These are phyloP conservation scores for Aureobasidium sp. DNA, from an alignment of 2,329 filamentous ascomycete species.

Conservation along the genomic window DNA sequence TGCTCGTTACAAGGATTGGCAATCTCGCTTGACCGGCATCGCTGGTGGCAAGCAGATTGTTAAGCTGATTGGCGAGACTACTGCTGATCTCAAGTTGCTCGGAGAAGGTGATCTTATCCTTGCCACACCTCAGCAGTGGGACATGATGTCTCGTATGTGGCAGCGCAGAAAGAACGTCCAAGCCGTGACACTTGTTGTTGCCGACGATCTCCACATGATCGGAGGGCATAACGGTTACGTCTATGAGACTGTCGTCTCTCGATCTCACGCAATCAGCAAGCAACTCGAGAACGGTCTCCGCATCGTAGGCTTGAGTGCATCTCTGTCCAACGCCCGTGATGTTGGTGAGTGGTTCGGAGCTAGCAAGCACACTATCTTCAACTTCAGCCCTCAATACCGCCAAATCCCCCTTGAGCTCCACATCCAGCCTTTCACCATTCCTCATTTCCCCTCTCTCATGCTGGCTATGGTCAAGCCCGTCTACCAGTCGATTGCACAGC, in stretches of 20 bases:
- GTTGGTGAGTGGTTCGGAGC: slow-evolving; percentile 97
- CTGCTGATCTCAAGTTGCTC: slow-evolving; percentile 79
- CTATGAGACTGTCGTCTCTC: slow-evolving; percentile 94
- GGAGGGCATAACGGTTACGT: slow-evolving; percentile 79
- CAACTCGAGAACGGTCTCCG: slow-evolving; percentile 79
- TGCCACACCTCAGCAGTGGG: slow-evolving; percentile 91
- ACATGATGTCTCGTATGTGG: slow-evolving; percentile 92
- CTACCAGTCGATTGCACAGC: slow-evolving; percentile 78
- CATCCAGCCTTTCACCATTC: slow-evolving; percentile 89
- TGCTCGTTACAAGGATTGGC: slow-evolving; percentile 73
- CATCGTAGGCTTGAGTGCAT: slow-evolving; percentile 83
- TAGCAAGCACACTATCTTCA: slow-evolving; percentile 96
- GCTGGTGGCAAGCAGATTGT: slow-evolving; percentile 81
- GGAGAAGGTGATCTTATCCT: slow-evolving; percentile 83
- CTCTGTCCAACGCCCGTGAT: slow-evolving; percentile 84
- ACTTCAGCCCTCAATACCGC: slow-evolving; percentile 89
- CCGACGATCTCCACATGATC: slow-evolving; percentile 89
- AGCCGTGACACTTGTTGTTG: slow-evolving; percentile 81
- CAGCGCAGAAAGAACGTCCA: slow-evolving; percentile 93
- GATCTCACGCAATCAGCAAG: slow-evolving; percentile 91
- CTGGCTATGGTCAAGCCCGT: slow-evolving; percentile 95
- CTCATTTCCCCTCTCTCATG: slow-evolving; percentile 97
- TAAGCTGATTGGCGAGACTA: slow-evolving; percentile 88
- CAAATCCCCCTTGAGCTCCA: slow-evolving; percentile 86
- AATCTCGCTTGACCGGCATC: slow-evolving; percentile 61